Base-by-base conservation (phyloP, 2,329 filamentous ascomycete species). In the Colletotrichum sp. region DNA sequence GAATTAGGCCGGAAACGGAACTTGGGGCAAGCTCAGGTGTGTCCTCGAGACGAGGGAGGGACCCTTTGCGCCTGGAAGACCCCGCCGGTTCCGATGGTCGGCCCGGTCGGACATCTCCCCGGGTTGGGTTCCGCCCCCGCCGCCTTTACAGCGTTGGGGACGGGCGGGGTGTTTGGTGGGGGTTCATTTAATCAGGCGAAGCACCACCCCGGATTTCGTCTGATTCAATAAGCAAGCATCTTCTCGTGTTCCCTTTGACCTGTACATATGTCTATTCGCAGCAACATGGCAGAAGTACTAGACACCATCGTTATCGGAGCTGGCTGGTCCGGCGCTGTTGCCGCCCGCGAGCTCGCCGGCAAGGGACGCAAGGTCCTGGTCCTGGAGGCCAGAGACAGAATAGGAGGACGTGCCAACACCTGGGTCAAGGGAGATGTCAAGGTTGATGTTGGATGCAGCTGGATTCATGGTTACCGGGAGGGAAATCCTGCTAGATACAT, bases 241-340 rank as follows among this genome's bases (percentile, higher is more conserved):
- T 15, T 30, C 52, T 34, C 52, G 21, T 18, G 9, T 18, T 38
- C 52, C 26, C 18, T 58, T 16, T 21, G 12, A 57, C 34, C 21
- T 28, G 34, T 26, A 60, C 64, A 68, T 48, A 76, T 69, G 70
- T 74, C 48, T n/a, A 65, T 26, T 43, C 74, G 74, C 71, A 61
- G 60, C 28, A 74, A 61, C 36, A 73, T 69, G 58, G 8, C 70
- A 30, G 71, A 76, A 55, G 48, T 64, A 28, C 38, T 76, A 58
- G 74, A 76, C 28, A 74, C 74, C 21, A 74, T 78, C 52, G 15
- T 78, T 30, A 72, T 77, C 55, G 76, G 76, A 30, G 77, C 69
- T 28, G 77, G 75, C 58, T 71, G 74, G 67, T 73, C 76, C 26
- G 68, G 72, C 30, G 67, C 75, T 12, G 43, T 72, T 16, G 72